Base-by-base conservation (phyloP, 495 filamentous ascomycete species). In the Cryomyces minteri region DNA sequence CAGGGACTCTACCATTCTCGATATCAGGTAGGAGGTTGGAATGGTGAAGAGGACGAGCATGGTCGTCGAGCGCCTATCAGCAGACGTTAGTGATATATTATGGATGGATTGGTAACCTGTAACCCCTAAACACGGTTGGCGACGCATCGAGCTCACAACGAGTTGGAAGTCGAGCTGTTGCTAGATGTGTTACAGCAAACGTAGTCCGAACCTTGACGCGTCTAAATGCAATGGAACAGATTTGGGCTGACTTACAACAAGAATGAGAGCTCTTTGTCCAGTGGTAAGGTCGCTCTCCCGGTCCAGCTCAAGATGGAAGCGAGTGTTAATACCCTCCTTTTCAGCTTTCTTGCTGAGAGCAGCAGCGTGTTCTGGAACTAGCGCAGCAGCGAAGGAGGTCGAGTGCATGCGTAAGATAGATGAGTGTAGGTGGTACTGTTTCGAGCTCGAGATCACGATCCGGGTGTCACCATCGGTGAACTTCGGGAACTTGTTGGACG, bases 271-370 rank as follows among this genome's bases (percentile, higher is more conserved):
- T 25, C 18, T 25, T 25, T 25, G 18, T 25, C 18, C 18, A 25
- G 18, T 25, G 18, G 18, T 25, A 2, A 2, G 18, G 18, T 25
- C 18, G 18, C 18, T 25, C 18, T 25, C 18, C 31, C 43, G 36
- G 3, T 12, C 39, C 1, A 56, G 42, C 41, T 58, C 46, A 40
- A 62, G 40, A 43, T 54, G 48, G 47, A 49, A 55, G 33, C 52
- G 49, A 18, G 47, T 50, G 12, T 31, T 51, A 31, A 51, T 32
- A n/a, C 59, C 57, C 25, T 43, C 39, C 12, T 43, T 47, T 43
- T 43, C 43, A 0, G 52, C 53, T 7, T 44, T 32, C 5, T 29
- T 40, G 37, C 30, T 31, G 28, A 56, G 48, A 36, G 42, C 41
- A 4, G 49, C 53, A 7, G 51, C 34, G 3, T 38, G 1, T 38